These are phyloP conservation scores for Blepharisma undulans DNA, from an alignment of 169 alveolate species.

Conservation along the genomic window DNA sequence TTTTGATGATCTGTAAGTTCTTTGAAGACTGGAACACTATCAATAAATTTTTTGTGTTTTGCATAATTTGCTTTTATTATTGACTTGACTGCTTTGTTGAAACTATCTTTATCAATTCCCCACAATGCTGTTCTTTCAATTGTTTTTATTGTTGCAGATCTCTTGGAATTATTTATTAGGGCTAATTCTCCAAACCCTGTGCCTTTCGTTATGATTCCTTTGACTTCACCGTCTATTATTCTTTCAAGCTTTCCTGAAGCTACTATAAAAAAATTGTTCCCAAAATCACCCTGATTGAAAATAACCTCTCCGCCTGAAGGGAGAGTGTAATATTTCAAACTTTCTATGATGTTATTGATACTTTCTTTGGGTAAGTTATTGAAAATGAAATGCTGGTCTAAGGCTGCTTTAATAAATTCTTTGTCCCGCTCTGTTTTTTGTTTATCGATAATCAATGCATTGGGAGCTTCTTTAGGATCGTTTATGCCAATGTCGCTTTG, in stretches of 20 bases:
- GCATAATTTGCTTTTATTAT: slow-evolving; percentile 72
- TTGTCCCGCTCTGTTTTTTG: background rate
- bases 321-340: background rate
- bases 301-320: background rate
- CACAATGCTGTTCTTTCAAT: slow-evolving; percentile 87
- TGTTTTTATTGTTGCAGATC: slow-evolving; percentile 94
- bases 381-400: slow-evolving; percentile 20
- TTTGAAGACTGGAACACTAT: slow-evolving; percentile 88
- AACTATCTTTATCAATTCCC: slow-evolving; percentile 92
- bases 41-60: slow-evolving; percentile 88
- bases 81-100: slow-evolving; percentile 57
- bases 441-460: background rate
- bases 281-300: background rate
- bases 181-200: slow-evolving; percentile 95
- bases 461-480: slow-evolving; percentile 1
- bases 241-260: slow-evolving; percentile 77
- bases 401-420: background rate
- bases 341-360: background rate
- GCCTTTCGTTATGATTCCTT: slow-evolving; percentile 88
- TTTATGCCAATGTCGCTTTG: background rate
- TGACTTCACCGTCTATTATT: slow-evolving; percentile 83
- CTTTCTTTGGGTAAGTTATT: background rate
- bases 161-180: slow-evolving; percentile 89
- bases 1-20: slow-evolving; percentile 89
- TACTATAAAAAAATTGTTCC: slow-evolving; percentile 9